A percentile compares a stretch with the other conserved stretches of the same genome.
These are phyloP conservation scores for Thielaviopsis populi DNA, from an alignment of 2,329 filamentous ascomycete genomes.

Conservation along the genomic window DNA sequence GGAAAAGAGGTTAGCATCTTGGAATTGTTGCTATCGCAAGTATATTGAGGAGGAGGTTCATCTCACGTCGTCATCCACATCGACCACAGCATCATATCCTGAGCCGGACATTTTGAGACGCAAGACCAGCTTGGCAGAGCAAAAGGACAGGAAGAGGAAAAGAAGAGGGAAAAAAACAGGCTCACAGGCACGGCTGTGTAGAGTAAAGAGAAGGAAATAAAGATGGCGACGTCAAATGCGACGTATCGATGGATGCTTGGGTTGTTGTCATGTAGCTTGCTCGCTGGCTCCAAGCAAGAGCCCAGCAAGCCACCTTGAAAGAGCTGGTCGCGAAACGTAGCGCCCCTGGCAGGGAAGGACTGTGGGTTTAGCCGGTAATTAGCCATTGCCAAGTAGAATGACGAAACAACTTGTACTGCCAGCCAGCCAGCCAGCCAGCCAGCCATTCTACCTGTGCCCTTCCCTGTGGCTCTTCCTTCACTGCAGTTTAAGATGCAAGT, in stretches of 20 bases:
- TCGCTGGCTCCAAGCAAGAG: not conserved
- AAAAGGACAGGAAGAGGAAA: not conserved
- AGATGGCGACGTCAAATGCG: not conserved
- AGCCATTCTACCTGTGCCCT: not conserved
- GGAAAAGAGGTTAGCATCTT: slow-evolving; percentile 18
- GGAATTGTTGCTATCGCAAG: not conserved
- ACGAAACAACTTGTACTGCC: not conserved
- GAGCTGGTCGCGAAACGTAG: slow-evolving; percentile 13
- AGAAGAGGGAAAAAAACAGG: not conserved
- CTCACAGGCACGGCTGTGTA: not conserved
- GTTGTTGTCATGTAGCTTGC: not conserved
- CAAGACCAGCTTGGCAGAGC: slow-evolving; percentile 12
- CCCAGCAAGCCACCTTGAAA: not conserved
- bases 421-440: not conserved
- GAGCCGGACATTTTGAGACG: slow-evolving; percentile 53
- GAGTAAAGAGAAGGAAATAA: not conserved
- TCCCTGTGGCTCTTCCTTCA: not conserved
- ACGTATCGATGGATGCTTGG: not conserved
- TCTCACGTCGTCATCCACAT: slow-evolving; percentile 83
- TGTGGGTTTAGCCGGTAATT: not conserved
- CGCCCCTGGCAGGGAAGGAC: not conserved
- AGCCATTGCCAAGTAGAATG: not conserved
- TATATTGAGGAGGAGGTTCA: slow-evolving; percentile 8
- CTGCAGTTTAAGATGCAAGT: no score
- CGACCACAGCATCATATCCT: slow-evolving; percentile 95